Evolutionary conservation across 306 rosid genomes (phyloP), one percentile per base, ranked within the genome.

Genomic region (Delonix regia): DNA sequence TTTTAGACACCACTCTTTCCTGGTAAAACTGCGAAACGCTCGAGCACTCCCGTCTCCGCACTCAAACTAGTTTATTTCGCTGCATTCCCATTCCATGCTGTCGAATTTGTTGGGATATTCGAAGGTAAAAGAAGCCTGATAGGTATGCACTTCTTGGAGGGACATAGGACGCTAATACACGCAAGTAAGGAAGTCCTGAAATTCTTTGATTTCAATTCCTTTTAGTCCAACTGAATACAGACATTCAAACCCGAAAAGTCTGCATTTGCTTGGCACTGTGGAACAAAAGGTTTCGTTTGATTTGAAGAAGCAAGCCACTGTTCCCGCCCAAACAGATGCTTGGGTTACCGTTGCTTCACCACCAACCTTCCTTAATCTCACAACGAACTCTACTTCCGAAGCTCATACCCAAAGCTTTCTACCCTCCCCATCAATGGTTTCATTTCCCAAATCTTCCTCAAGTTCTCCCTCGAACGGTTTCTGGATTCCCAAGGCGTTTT

Each of bases 311-410:
- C 78, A 27, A 45, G 22, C 19, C 42, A 24, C 66, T 65, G 53
- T 90, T 88, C 93, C 96, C 92, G 86, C 93, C 89, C 88, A 86
- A 84, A 57, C 87, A 73, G 76, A 89, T 91, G 98, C 83, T 87
- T 33, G 57, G 85, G 42, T 72, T 84, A 68, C 68, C 88, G 66
- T 75, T 53, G 72, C 77, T 81, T 51, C 83, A 68, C 48, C 80
- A 12, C 42, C 90, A 67, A 45, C 83, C 84, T 71, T 80, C 19
- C 5, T 64, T 38, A n/a, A 38, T 19, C 70, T 66, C 52, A 39
- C 33, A 30, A 19, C 33, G 30, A 21, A 66, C n/a, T 22, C 18
- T 38, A 4, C 59, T 83, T 73, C 81, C 85, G 5, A 84, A 47
- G 41, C 42, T 72, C 21, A 74, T 44, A 28, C 81, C 65, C 77